A percentile compares a stretch with the other conserved stretches of the same genome.
These are phyloP conservation scores for Mycena pura DNA, from an alignment of 768 basidiomycete species.

Conservation along the genomic window DNA sequence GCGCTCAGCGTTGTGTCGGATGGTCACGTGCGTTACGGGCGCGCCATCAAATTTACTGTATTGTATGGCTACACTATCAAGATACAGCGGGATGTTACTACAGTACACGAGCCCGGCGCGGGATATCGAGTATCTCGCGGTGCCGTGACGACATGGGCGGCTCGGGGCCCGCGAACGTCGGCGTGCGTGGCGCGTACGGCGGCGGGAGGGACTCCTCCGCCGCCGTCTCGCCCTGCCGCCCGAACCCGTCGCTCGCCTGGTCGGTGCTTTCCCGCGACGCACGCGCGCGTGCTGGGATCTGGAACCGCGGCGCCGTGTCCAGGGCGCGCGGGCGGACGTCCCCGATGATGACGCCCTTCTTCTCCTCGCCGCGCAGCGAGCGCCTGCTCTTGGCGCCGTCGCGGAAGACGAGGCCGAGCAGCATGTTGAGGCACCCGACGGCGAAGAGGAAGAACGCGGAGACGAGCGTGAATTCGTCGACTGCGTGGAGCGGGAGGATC, in stretches of 20 bases:
- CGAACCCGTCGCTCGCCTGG: conserved; percentile 73
- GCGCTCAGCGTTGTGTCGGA: too few species aligned
- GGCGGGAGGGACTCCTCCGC: conserved; percentile 68
- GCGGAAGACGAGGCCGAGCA: conserved; percentile 83
- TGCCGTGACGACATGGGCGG: background rate
- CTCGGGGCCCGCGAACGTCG: conserved; percentile 15
- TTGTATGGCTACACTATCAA: too few species aligned
- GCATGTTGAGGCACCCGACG: conserved; percentile 82
- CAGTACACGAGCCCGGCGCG: too few species aligned
- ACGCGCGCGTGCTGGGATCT: conserved; percentile 45
- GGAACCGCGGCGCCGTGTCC: conserved; percentile 39
- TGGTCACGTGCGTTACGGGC: too few species aligned
- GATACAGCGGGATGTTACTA: too few species aligned
- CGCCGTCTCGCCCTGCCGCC: conserved; percentile 79
- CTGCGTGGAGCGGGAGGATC: conserved; percentile 77
- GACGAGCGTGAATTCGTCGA: conserved; percentile 85
- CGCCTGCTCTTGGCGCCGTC: conserved; percentile 69
- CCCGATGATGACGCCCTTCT: conserved; percentile 55
- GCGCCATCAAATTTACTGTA: too few species aligned
- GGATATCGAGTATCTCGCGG: background rate
- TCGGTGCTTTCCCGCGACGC: conserved; percentile 40
- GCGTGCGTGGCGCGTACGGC: conserved; percentile 51
- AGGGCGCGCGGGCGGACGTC: conserved; percentile 45
- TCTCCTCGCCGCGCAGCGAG: conserved; percentile 52
- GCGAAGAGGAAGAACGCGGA: conserved; percentile 87